Percentiles rank a stretch among this genome's conserved stretches.
phyloP scores from a whole-genome alignment of 225 moss, liverwort and hornwort species.

The Lunularia cruciata region DNA sequence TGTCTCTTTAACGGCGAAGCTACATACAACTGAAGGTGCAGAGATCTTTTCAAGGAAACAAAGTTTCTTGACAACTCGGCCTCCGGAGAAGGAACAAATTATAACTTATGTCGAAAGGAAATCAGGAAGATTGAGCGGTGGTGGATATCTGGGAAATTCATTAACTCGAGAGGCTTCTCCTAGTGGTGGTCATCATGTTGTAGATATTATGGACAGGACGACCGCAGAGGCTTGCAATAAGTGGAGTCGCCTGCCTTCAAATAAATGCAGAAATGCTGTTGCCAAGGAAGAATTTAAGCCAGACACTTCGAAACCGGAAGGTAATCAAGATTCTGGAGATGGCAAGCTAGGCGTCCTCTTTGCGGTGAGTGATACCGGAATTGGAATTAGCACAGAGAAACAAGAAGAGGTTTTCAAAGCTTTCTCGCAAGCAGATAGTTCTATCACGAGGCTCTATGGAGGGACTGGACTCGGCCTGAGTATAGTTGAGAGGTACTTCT shows the following conservation, averaged over 20 bases:
- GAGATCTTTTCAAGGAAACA: slow-evolving; percentile 39
- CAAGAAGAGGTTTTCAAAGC: slow-evolving; percentile 91
- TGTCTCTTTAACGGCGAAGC: slow-evolving; percentile 61
- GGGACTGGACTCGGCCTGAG: slow-evolving; percentile 95
- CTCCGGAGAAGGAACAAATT: slow-evolving; percentile 22
- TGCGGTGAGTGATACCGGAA: slow-evolving; percentile 84
- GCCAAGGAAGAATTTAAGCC: slow-evolving; percentile 48
- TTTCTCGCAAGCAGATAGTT: slow-evolving; percentile 92
- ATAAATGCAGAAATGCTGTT: slow-evolving; percentile 17
- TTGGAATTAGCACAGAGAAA: slow-evolving; percentile 90
- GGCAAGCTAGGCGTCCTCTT: slow-evolving; percentile 63
- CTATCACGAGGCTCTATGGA: slow-evolving; percentile 83
- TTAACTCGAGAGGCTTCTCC: slow-evolving; percentile 34
- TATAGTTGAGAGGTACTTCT: slow-evolving; percentile 76
- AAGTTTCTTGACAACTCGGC: slow-evolving; percentile 36
- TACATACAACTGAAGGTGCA: slow-evolving; percentile 48
- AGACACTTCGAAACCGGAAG: slow-evolving; percentile 45
- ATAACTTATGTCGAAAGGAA: slow-evolving; percentile 26
- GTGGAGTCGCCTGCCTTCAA: slow-evolving; percentile 39
- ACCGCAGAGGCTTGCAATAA: slow-evolving; percentile 32
- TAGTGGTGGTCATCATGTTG: slow-evolving; percentile 36
- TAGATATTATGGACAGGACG: slow-evolving; percentile 59
- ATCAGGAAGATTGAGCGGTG: slow-evolving; percentile 23
- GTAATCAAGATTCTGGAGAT: slow-evolving; percentile 48
- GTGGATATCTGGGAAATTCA: slow-evolving; percentile 27